Base-by-base conservation (phyloP, 805 yeast species). In the Pichia kluyveri region DNA sequence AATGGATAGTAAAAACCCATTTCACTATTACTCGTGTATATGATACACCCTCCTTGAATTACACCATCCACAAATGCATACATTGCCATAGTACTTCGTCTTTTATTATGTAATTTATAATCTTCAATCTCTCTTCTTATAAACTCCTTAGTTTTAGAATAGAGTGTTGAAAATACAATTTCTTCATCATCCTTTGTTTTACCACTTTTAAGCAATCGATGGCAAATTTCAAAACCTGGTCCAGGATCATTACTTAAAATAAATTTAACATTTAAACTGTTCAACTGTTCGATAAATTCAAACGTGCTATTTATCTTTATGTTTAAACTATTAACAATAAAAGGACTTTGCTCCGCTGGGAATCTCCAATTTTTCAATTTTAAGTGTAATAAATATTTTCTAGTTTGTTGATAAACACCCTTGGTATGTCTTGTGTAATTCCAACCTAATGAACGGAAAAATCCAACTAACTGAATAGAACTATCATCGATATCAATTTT, bases 181-280 rank as follows among this genome's bases (percentile, higher is more conserved):
- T 65, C 57, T 56, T 69, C 56, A 51, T 56, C 51, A 41, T 54
- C 51, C 8, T 26, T 44, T 0, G 41, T 37, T 31, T 42, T 27
- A 8, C 47, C 38, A 9, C 39, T 46, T 17, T 61, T 53, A 34
- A 62, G 56, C 7, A 76, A 62, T n/a, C 76, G 58, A n/a, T 63
- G 60, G 53, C 70, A 58, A 40, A 77, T 61, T 52, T 72, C 19
- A 18, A 45, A 41, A 8, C 43, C 40, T 1, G 34, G 71, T 4
- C 63, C 61, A 12, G 70, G 60, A 48, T 73, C 68, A 50, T 62
- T 66, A 54, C 80, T 73, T n/a, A 78, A 68, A 54, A 77, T 81
- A 60, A 79, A 78, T 51, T 77, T 63, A 14, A 79, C 73, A 3
- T 82, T 82, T 38, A 77, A 76, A 48, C 77, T 74, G 66, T 74